Evolutionary conservation across 2,329 filamentous ascomycete species (phyloP).

Genomic region (Aciculosporium take): DNA sequence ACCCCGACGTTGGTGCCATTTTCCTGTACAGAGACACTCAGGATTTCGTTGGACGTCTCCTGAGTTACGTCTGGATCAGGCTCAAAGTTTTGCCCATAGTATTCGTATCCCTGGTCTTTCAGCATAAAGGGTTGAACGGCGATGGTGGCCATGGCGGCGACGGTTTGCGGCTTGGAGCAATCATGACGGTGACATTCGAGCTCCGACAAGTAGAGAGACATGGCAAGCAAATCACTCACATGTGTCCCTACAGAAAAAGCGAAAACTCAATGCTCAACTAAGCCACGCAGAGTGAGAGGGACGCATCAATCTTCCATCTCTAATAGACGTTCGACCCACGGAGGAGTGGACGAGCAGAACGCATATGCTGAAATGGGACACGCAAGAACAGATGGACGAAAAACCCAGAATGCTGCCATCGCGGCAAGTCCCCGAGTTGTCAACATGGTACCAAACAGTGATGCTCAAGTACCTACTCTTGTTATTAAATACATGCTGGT

Average conservation of each 20-base stretch:
- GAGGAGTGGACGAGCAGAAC: constrained; percentile 32
- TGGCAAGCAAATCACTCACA: constrained; percentile 5
- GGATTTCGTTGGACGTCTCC: too few species aligned
- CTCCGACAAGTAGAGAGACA: too few species aligned
- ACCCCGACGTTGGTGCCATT: too few species aligned
- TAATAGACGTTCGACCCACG: constrained; percentile 41
- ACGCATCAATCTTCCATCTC: constrained; percentile 35
- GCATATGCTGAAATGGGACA: constrained; percentile 39
- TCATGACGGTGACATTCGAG: too few species aligned
- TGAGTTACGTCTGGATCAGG: not conserved
- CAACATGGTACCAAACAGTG: not conserved
- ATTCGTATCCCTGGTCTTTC: constrained; percentile 1
- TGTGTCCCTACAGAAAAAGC: constrained; percentile 35
- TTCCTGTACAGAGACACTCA: too few species aligned
- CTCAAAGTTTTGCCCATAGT: not conserved
- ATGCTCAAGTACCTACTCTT: not conserved
- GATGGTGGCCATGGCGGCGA: not conserved
- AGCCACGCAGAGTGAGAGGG: constrained; percentile 39
- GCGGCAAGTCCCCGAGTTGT: not conserved
- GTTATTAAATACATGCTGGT: not conserved
- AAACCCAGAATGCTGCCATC: not conserved
- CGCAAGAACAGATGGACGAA: not conserved
- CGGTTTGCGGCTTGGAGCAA: too few species aligned
- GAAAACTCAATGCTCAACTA: constrained; percentile 29
- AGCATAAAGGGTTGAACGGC: too few species aligned